Percentiles rank a stretch among this genome's conserved stretches.
phyloP scores from a whole-genome alignment of 768 basidiomycete genomes.

The Exsudoporus frostii region DNA sequence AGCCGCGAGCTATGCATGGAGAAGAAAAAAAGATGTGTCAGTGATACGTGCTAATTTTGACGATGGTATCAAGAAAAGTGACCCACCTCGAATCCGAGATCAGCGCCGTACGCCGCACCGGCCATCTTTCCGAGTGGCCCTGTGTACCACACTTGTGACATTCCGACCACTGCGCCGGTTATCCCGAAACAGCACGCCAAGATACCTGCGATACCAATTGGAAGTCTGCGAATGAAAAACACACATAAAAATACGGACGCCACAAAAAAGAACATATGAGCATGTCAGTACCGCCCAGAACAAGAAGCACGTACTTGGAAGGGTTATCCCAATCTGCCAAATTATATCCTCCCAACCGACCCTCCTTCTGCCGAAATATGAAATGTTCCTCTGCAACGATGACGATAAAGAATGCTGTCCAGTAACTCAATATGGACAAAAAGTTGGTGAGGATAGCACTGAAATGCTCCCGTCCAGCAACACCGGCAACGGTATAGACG shows the following conservation, averaged over 20 bases:
- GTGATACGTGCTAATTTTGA: background rate
- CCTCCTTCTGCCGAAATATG: constrained; percentile 40
- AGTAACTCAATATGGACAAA: constrained; percentile 42
- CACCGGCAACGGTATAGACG: constrained; percentile 38
- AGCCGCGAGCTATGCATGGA: constrained; percentile 36
- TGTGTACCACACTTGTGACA: constrained; percentile 53
- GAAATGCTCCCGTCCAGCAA: constrained; percentile 45
- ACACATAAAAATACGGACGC: too few species aligned
- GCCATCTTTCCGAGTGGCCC: constrained; percentile 46
- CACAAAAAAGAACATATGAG: background rate
- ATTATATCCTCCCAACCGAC: constrained; percentile 49
- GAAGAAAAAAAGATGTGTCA: background rate
- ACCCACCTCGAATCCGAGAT: constrained; percentile 52
- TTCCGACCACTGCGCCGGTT: constrained; percentile 48
- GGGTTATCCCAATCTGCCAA: constrained; percentile 46
- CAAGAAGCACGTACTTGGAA: constrained; percentile 28
- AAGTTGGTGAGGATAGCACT: constrained; percentile 42
- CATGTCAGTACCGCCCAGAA: background rate
- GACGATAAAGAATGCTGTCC: constrained; percentile 46
- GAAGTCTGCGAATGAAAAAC: constrained; percentile 34
- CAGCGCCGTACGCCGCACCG: constrained; percentile 43
- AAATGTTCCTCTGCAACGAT: constrained; percentile 46
- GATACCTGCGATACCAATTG: constrained; percentile 47
- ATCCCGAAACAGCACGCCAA: constrained; percentile 46
- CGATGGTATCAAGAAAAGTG: too few species aligned